A percentile compares a stretch with the other conserved stretches of the same genome.
Evolutionary conservation across 139 green algal genomes (phyloP).

Genomic region (Penium margaritaceum): DNA sequence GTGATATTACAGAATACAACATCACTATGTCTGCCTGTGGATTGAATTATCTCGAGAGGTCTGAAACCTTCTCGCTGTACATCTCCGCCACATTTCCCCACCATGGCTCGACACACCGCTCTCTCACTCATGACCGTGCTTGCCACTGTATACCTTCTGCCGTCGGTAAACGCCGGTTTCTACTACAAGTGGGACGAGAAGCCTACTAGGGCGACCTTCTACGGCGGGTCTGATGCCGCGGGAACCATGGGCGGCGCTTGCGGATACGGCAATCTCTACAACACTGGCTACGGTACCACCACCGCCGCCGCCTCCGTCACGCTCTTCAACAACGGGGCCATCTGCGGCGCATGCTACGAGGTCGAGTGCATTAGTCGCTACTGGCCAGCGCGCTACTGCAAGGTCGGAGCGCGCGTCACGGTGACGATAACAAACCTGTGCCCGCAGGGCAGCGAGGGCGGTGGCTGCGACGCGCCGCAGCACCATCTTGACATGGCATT

Average conservation of each 20-base stretch:
- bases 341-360: conserved; percentile 25
- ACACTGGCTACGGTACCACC: conserved; percentile 17
- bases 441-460: conserved; percentile 1
- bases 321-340: conserved; percentile 15
- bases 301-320: conserved; percentile 20
- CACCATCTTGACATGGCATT: conserved; percentile 24
- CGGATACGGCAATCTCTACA: conserved; percentile 34
- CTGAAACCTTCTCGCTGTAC: no score
- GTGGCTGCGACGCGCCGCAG: conserved; percentile 7
- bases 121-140: no score
- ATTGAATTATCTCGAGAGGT: no score
- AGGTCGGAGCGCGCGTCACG: background rate
- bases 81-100: no score
- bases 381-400: background rate
- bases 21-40: no score
- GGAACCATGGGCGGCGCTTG: conserved; percentile 36
- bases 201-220: conserved; percentile 38
- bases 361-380: conserved; percentile 6
- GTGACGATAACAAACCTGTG: conserved; percentile 37
- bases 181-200: no score
- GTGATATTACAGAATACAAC: no score
- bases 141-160: no score
- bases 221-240: conserved; percentile 9
- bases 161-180: no score
- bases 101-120: no score